Base-by-base conservation (phyloP, 73 alveolate genomes). In the Paramecium sonneborni region DNA sequence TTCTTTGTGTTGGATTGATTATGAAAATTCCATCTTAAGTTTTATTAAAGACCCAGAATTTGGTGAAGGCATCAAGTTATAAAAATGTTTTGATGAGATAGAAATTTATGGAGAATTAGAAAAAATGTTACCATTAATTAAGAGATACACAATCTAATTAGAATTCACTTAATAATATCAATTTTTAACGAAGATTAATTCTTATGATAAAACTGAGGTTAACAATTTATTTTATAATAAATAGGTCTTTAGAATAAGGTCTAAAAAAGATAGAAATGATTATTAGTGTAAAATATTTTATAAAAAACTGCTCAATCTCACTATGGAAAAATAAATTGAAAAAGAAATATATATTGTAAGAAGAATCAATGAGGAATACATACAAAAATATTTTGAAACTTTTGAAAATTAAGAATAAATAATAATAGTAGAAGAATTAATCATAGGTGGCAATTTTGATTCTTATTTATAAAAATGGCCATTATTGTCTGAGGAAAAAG, bases 241-340 rank as follows among this genome's bases (percentile, higher is more conserved):
- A 3, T 62, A 62, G 84, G 84, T 62, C 12, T 62, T 26, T 62
- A 62, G 84, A 62, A 62, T 62, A 11, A 62, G 44, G 44, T 62
- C 84, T 26, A 62, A 62, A 62, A 30, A 14, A 62, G 84, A 62
- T 62, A 62, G 84, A 62, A 62, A 62, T 62, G 84, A 62, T 21
- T 62, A 62, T 62, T 32, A 62, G 24, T 62, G 84, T 26, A 62
- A 32, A n/a, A 62, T 62, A 0, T 30, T 62, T 62, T 12, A 62
- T 62, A 62, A 62, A 32, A 62, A 62, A 62, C 24, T 6, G 5
- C 44, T 62, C 20, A 62, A 26, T 30, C 21, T n/a, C 5, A 62
- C 20, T 12, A 62, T 26, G 20, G 84, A 62, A 62, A 30, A 30
- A 32, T 32, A 62, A 26, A 62, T 62, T 3, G 84, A 62, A n/a